Conservation (phyloP, 768 basidiomycete genomes). For the Trametes cinnabarina region DNA sequence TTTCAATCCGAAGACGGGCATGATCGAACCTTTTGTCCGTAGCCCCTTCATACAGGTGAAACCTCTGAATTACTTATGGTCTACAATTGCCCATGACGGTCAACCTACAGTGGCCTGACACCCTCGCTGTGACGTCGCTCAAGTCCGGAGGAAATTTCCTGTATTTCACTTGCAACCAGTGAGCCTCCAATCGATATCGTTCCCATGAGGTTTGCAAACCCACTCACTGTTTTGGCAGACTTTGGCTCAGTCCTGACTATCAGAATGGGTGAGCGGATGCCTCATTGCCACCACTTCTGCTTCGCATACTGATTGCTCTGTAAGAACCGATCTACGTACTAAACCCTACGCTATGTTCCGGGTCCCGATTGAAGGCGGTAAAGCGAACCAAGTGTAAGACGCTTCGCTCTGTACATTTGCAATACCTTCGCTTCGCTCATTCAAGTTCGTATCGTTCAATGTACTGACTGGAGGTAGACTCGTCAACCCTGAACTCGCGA, state of each 20-base stretch:
- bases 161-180: slow-evolving; percentile 20
- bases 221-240: neutral
- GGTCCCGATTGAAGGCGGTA: slow-evolving; percentile 16
- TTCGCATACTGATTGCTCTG: neutral
- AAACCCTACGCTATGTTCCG: slow-evolving; percentile 20
- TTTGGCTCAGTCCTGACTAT: slow-evolving; percentile 22
- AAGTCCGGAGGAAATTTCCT: slow-evolving; percentile 16
- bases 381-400: slow-evolving; percentile 1
- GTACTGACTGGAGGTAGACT: no score
- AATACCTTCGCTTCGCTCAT: no score
- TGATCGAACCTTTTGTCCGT: slow-evolving; percentile 21
- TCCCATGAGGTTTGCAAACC: no score
- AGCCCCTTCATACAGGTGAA: slow-evolving; percentile 21
- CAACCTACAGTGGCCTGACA: slow-evolving; percentile 15
- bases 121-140: slow-evolving; percentile 18
- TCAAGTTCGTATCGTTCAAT: no score
- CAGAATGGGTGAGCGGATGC: slow-evolving; percentile 16
- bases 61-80: neutral
- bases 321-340: slow-evolving; percentile 19
- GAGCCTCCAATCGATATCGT: neutral
- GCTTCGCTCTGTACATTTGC: neutral
- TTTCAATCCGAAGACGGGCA: slow-evolving; percentile 19
- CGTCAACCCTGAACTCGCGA: no score
- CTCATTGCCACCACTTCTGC: neutral
- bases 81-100: no score